These are phyloP conservation scores for Akanthomyces uredinophilus DNA, from an alignment of 2,329 filamentous ascomycete genomes.

Conservation along the genomic window DNA sequence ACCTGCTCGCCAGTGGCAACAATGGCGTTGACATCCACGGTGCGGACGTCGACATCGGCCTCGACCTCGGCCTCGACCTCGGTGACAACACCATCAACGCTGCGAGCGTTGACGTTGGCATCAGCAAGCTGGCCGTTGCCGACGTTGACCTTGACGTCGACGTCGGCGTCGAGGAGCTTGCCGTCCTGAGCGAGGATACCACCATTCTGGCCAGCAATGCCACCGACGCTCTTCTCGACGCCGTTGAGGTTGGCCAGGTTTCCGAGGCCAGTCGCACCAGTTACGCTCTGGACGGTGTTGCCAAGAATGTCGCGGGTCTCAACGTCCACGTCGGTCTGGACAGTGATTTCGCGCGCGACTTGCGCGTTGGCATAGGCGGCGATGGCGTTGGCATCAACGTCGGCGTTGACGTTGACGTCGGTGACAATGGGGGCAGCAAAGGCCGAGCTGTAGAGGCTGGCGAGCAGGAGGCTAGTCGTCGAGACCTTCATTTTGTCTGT, in stretches of 20 bases:
- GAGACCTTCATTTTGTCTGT: constrained; percentile 7
- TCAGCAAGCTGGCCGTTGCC: background rate
- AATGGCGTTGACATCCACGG: background rate
- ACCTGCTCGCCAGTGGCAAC: background rate
- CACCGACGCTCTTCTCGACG: background rate
- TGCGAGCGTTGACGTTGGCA: background rate
- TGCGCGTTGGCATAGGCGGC: background rate
- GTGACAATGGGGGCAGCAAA: background rate
- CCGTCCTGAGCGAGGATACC: background rate
- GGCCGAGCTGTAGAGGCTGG: constrained; percentile 7
- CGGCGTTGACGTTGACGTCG: background rate
- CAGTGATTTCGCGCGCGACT: no score
- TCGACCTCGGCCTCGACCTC: no score
- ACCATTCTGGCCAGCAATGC: background rate
- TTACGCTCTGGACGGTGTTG: background rate
- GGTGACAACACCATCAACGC: no score
- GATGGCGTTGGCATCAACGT: background rate
- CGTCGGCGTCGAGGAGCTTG: no score
- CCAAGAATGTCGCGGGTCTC: background rate
- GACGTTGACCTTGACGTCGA: background rate
- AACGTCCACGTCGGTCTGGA: background rate
- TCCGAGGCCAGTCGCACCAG: background rate
- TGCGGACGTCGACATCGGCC: no score
- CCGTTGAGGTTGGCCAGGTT: background rate
- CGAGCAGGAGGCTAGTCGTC: background rate